Percentiles rank a stretch among this genome's conserved stretches.
Evolutionary conservation across 208 protist species (phyloP).

Genomic region (Wallacemonas rigidus): DNA sequence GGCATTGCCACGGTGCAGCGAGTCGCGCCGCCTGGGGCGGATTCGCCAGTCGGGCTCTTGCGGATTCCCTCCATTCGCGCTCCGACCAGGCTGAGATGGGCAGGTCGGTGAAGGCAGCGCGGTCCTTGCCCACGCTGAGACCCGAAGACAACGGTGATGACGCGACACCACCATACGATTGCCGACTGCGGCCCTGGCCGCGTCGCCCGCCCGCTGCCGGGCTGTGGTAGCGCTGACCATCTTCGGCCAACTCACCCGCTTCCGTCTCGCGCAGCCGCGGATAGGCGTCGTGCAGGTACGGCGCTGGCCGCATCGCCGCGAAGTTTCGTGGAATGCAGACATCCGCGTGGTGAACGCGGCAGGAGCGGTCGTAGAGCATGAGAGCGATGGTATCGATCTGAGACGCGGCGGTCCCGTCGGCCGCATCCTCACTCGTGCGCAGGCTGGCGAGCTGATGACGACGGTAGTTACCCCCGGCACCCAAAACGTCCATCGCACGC

Average conservation of each 20-base stretch:
- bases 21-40: background rate
- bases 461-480: constrained; percentile 19
- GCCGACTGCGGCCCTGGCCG: too few species aligned
- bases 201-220: background rate
- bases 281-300: constrained; percentile 56
- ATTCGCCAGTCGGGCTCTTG: background rate
- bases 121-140: background rate
- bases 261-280: constrained; percentile 59
- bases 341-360: constrained; percentile 42
- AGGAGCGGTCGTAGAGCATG: constrained; percentile 40
- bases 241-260: background rate
- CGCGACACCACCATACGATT: background rate
- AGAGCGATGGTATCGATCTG: constrained; percentile 60
- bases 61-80: constrained; percentile 4
- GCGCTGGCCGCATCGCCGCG: constrained; percentile 62
- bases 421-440: constrained; percentile 49
- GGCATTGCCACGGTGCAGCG: background rate
- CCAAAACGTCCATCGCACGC: constrained; percentile 33
- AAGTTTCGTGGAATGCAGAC: constrained; percentile 61
- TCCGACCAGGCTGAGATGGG: background rate
- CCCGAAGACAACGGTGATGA: background rate
- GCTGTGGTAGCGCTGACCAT: background rate
- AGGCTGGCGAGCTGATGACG: constrained; percentile 9
- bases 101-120: background rate
- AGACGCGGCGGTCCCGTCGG: constrained; percentile 25